These are phyloP conservation scores for Nosema muscidifuracis DNA, from an alignment of 371 early-diverging fungal species.

Conservation along the genomic window DNA sequence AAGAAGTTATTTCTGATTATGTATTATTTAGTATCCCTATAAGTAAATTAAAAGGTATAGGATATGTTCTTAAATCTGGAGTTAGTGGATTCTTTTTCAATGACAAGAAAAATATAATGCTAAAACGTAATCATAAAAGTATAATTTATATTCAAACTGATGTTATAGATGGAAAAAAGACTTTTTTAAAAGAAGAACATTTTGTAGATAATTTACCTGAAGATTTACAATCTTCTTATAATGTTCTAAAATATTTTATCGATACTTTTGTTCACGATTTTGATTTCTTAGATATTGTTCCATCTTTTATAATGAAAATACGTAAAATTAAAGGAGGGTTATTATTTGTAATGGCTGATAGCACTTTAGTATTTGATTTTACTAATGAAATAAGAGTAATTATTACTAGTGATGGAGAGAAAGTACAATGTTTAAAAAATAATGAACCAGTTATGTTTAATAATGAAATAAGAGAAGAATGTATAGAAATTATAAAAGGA, in stretches of 20 bases:
- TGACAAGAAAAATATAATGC: constrained; percentile 68
- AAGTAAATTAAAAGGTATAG: constrained; percentile 73
- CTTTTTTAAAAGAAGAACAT: constrained; percentile 55
- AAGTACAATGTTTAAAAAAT: constrained; percentile 38
- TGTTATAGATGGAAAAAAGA: constrained; percentile 42
- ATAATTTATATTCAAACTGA: constrained; percentile 31
- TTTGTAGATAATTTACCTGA: constrained; percentile 43
- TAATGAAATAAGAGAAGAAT: constrained; percentile 14
- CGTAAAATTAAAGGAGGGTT: constrained; percentile 50
- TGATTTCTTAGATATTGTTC: constrained; percentile 14
- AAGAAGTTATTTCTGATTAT: constrained; percentile 38
- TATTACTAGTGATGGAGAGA: constrained; percentile 33
- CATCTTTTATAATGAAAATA: constrained; percentile 49
- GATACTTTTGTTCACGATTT: constrained; percentile 38
- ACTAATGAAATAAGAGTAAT: constrained; percentile 42
- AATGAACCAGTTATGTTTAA: constrained; percentile 27
- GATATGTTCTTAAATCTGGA: constrained; percentile 72
- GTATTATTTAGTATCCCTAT: constrained; percentile 67
- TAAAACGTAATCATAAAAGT: constrained; percentile 13
- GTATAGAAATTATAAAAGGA: constrained; percentile 27
- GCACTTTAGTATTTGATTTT: constrained; percentile 56
- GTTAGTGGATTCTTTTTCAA: constrained; percentile 73
- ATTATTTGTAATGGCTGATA: constrained; percentile 50
- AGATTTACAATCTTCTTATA: constrained; percentile 6
- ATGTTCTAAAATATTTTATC: constrained; percentile 45